A percentile compares a stretch with the other conserved stretches of the same genome.
Conservation (phyloP, 176 grass and related monocot genomes). For the Miscanthus lutarioriparius region DNA sequence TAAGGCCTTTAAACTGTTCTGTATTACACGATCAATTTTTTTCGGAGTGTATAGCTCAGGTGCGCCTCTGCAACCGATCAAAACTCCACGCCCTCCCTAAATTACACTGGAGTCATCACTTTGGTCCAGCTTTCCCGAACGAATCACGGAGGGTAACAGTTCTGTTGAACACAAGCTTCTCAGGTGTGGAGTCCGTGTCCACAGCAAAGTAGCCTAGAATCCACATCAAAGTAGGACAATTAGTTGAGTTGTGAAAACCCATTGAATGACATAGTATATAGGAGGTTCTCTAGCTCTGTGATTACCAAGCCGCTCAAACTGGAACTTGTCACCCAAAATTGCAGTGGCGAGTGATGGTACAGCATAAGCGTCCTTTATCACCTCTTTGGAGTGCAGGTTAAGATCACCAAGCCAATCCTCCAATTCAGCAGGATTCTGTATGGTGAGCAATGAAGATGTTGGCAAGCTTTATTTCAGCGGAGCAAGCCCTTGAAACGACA, state of each 20-base stretch:
- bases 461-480: conserved; percentile 6
- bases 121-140: conserved; percentile 62
- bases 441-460: conserved; percentile 11
- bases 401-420: conserved; percentile 88
- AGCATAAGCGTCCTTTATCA: conserved; percentile 76
- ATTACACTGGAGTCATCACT: conserved; percentile 35
- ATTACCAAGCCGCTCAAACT: conserved; percentile 95
- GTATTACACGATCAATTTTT: conserved; percentile 1
- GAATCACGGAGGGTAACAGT: conserved; percentile 89
- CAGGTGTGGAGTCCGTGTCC: conserved; percentile 58
- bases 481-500: conserved; percentile 3
- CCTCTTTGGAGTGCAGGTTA: conserved; percentile 84
- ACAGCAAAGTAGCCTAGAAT: conserved; percentile 83
- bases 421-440: conserved; percentile 84
- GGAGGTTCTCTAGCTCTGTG: conserved; percentile 4
- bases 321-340: conserved; percentile 76
- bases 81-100: neutral
- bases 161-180: conserved; percentile 87
- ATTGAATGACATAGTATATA: neutral
- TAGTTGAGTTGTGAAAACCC: conserved; percentile 2
- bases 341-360: conserved; percentile 59
- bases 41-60: neutral
- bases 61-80: neutral
- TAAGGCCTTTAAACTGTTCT: neutral
- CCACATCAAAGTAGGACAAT: neutral